Evolutionary conservation across 768 basidiomycete genomes (phyloP).

Genomic region (Hypholoma fasciculare): DNA sequence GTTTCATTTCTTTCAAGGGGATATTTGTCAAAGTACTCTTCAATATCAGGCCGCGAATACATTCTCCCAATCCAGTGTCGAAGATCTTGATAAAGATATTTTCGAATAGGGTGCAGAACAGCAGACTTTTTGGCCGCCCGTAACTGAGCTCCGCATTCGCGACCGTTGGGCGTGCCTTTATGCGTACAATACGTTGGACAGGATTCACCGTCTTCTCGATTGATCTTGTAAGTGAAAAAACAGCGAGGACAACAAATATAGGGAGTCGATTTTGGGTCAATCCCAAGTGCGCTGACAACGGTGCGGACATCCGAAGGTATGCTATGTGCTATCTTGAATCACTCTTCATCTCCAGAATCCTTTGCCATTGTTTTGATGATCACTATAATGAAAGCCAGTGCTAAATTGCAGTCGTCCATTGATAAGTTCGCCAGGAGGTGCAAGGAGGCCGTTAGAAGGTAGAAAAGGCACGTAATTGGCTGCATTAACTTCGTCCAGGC

Average conservation of each 20-base stretch:
- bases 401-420: conserved; percentile 1
- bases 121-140: too few species aligned
- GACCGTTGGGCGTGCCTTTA: conserved; percentile 1
- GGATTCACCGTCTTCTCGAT: background rate
- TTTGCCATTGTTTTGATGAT: background rate
- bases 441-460: conserved; percentile 2
- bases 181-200: conserved; percentile 23
- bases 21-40: conserved; percentile 21
- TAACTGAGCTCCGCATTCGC: background rate
- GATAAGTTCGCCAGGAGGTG: conserved; percentile 8
- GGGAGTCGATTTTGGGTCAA: conserved; percentile 13
- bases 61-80: conserved; percentile 26
- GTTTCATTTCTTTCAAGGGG: background rate
- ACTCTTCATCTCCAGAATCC: background rate
- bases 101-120: background rate
- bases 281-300: conserved; percentile 10
- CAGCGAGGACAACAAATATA: conserved; percentile 27
- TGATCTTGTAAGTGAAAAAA: conserved; percentile 18
- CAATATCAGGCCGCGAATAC: conserved; percentile 23
- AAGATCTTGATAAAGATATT: conserved; percentile 26
- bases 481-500: conserved; percentile 1
- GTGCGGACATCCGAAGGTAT: conserved; percentile 9
- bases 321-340: background rate
- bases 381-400: background rate
- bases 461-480: conserved; percentile 2